A percentile compares a stretch with the other conserved stretches of the same genome.
Evolutionary conservation across 352 stramenopile species (phyloP).

Genomic region (Phytophthora ramorum): DNA sequence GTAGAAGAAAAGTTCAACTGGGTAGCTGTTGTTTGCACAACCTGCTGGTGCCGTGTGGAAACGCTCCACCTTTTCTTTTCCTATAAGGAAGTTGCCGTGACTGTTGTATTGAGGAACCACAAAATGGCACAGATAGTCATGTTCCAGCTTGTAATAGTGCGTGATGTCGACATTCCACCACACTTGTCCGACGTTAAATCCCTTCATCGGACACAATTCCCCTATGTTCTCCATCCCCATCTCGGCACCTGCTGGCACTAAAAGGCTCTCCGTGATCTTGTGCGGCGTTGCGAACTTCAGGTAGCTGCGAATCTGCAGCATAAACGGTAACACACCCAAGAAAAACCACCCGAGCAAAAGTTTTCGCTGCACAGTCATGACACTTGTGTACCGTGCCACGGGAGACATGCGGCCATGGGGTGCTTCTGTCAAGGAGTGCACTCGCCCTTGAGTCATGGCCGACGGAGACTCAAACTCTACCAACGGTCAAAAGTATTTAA

Average conservation of each 20-base stretch:
- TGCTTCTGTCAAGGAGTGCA: background rate
- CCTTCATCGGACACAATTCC: constrained; percentile 1
- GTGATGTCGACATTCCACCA: constrained; percentile 23
- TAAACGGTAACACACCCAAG: background rate
- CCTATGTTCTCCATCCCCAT: background rate
- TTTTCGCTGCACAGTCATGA: constrained; percentile 2
- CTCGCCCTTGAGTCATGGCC: background rate
- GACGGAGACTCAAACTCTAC: no score
- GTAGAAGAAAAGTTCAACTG: constrained; percentile 8
- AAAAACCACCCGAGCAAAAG: background rate
- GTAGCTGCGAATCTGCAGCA: background rate
- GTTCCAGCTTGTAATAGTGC: background rate
- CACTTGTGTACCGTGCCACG: background rate
- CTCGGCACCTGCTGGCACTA: background rate
- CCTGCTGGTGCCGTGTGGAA: background rate
- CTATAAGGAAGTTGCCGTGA: constrained; percentile 12
- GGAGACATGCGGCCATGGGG: background rate
- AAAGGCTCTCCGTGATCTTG: constrained; percentile 5
- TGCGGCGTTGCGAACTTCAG: constrained; percentile 3
- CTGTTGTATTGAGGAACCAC: constrained; percentile 19
- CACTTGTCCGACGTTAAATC: constrained; percentile 5
- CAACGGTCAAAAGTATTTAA: no score
- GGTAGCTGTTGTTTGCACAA: constrained; percentile 4
- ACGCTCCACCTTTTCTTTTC: background rate
- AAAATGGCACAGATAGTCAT: constrained; percentile 14